These are phyloP conservation scores for Moesziomyces antarcticus DNA, from an alignment of 1,284 basidiomycete species.

Conservation along the genomic window DNA sequence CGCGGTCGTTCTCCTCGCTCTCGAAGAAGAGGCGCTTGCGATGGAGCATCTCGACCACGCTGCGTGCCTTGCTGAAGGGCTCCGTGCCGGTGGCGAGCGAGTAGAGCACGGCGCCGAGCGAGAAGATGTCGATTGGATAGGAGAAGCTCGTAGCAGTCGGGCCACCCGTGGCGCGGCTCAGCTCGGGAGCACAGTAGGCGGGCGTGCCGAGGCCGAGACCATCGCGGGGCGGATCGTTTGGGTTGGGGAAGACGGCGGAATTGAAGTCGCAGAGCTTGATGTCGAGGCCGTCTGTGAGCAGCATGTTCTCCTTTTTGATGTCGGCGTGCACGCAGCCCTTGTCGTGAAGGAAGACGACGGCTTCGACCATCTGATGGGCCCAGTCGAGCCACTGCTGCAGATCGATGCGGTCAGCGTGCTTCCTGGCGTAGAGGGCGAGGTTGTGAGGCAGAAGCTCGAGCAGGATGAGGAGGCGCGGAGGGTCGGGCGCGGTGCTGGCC, in stretches of 20 bases:
- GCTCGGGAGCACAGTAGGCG: constrained; percentile 64
- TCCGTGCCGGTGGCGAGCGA: constrained; percentile 61
- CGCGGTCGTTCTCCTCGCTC: constrained; percentile 63
- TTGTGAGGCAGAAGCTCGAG: constrained; percentile 62
- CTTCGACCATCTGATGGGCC: constrained; percentile 55
- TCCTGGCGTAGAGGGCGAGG: constrained; percentile 46
- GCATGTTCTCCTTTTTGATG: constrained; percentile 66
- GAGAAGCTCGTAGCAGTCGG: constrained; percentile 45
- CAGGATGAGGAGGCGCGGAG: constrained; percentile 62
- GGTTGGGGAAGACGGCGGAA: constrained; percentile 63
- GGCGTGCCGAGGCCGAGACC: constrained; percentile 63
- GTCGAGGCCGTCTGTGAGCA: constrained; percentile 54
- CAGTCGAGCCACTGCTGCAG: constrained; percentile 57
- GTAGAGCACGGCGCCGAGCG: constrained; percentile 63
- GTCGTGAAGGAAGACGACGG: constrained; percentile 58
- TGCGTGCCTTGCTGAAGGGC: constrained; percentile 56
- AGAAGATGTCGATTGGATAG: constrained; percentile 63
- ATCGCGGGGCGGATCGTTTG: constrained; percentile 55
- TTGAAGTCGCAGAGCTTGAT: constrained; percentile 66
- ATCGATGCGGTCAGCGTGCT: constrained; percentile 45
- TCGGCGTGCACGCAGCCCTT: constrained; percentile 64
- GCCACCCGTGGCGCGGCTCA: constrained; percentile 50
- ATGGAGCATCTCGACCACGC: constrained; percentile 63
- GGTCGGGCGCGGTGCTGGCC: constrained; percentile 14
- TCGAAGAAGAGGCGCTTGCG: constrained; percentile 62